A percentile compares a stretch with the other conserved stretches of the same genome.
These are phyloP conservation scores for Tolypocladium endophyticum DNA, from an alignment of 2,329 filamentous ascomycete genomes.

Conservation along the genomic window DNA sequence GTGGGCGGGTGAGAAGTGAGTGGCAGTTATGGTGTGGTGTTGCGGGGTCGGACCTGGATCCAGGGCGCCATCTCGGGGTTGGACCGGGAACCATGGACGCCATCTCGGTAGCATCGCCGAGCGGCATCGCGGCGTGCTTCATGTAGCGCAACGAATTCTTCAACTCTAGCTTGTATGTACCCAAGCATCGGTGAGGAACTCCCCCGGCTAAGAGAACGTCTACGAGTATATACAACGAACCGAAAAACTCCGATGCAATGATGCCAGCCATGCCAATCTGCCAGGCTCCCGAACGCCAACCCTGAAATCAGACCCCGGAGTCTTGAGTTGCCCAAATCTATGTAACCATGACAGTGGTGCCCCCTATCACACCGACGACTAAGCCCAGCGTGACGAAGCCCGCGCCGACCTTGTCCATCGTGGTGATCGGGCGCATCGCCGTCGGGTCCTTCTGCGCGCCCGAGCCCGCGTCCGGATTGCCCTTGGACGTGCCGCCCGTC, in stretches of 20 bases:
- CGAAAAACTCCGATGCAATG: neutral
- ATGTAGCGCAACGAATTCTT: neutral
- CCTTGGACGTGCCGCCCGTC: conserved; percentile 49
- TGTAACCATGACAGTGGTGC: conserved; percentile 37
- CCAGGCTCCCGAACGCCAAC: neutral
- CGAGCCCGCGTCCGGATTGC: conserved; percentile 25
- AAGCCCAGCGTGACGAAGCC: conserved; percentile 44
- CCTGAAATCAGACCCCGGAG: neutral
- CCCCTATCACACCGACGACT: conserved; percentile 35
- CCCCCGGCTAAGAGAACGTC: neutral
- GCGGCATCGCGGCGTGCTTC: neutral
- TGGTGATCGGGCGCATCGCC: conserved; percentile 27
- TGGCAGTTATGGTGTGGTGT: neutral
- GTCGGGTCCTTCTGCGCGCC: conserved; percentile 16
- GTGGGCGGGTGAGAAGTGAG: neutral
- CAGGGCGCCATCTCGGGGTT: neutral
- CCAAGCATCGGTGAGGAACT: neutral
- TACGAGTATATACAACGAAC: neutral
- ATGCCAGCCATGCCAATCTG: neutral
- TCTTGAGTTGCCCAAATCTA: conserved; percentile 7
- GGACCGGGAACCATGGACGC: neutral
- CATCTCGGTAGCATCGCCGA: neutral
- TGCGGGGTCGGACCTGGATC: neutral
- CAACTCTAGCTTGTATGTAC: neutral
- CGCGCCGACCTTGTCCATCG: conserved; percentile 42